A percentile compares a stretch with the other conserved stretches of the same genome.
phyloP scores from a whole-genome alignment of 1,284 basidiomycete genomes.

The Cutaneotrichosporon cyanovorans region DNA sequence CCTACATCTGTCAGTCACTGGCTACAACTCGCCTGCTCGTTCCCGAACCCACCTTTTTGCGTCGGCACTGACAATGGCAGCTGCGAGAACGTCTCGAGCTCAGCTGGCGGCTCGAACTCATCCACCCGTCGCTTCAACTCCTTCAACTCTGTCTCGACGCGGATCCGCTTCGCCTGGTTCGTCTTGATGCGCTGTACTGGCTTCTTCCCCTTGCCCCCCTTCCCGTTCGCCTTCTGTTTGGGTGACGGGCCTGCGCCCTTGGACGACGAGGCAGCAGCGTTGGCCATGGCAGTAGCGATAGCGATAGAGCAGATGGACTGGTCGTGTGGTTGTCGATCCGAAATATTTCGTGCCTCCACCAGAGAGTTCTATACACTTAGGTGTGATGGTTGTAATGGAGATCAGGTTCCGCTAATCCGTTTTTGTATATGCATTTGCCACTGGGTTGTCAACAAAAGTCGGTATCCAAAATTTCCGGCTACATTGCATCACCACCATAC shows the following conservation, averaged over 20 bases:
- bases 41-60: slow-evolving; percentile 28
- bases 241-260: slow-evolving; percentile 16
- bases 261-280: neutral
- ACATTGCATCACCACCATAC: too few species aligned
- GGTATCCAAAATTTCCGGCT: neutral
- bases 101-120: slow-evolving; percentile 22
- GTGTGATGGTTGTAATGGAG: neutral
- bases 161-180: slow-evolving; percentile 38
- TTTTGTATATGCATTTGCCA: neutral
- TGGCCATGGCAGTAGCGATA: neutral
- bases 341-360: neutral
- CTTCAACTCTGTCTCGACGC: slow-evolving; percentile 39
- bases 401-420: neutral
- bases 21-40: too few species aligned
- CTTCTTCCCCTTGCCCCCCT: slow-evolving; percentile 8
- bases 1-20: slow-evolving; percentile 52
- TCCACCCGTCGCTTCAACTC: slow-evolving; percentile 29
- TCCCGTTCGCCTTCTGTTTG: slow-evolving; percentile 10
- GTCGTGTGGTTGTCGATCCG: neutral
- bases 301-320: neutral
- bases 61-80: slow-evolving; percentile 44
- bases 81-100: slow-evolving; percentile 41
- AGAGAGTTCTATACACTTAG: neutral
- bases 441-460: neutral
- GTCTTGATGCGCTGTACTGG: slow-evolving; percentile 26